Evolutionary conservation across 495 filamentous ascomycete genomes (phyloP).

Genomic region (Neurospora sp.): DNA sequence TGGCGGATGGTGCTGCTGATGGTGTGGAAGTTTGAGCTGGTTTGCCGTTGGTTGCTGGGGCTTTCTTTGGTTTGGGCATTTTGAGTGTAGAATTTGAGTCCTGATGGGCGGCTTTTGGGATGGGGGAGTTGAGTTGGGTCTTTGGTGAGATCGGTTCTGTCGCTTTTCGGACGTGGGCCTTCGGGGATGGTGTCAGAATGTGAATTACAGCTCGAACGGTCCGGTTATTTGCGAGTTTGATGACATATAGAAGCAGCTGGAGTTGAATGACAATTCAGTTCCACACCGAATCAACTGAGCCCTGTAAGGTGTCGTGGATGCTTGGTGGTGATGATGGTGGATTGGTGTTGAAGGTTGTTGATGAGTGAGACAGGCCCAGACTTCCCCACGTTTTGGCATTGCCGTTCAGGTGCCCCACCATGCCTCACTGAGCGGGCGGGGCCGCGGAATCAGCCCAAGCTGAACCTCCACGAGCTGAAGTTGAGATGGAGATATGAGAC

Average conservation of each 20-base stretch:
- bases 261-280: neutral
- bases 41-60: neutral
- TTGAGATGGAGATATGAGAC: neutral
- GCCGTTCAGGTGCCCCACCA: neutral
- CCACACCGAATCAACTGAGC: neutral
- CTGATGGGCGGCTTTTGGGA: neutral
- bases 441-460: neutral
- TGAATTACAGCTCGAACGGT: neutral
- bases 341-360: neutral
- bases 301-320: neutral
- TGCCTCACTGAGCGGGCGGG: neutral
- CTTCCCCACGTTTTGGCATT: neutral
- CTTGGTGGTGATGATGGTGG: neutral
- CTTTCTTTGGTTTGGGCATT: neutral
- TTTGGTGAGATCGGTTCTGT: neutral
- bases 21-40: neutral
- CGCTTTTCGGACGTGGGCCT: neutral
- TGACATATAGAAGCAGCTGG: too few species aligned
- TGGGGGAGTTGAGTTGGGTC: neutral
- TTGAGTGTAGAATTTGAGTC: neutral
- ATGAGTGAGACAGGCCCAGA: neutral
- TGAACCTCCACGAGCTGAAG: neutral
- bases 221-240: neutral
- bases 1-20: neutral
- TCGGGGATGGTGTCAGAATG: neutral